Conservation (phyloP, 306 rosid species). For the Trifolium repens region DNA sequence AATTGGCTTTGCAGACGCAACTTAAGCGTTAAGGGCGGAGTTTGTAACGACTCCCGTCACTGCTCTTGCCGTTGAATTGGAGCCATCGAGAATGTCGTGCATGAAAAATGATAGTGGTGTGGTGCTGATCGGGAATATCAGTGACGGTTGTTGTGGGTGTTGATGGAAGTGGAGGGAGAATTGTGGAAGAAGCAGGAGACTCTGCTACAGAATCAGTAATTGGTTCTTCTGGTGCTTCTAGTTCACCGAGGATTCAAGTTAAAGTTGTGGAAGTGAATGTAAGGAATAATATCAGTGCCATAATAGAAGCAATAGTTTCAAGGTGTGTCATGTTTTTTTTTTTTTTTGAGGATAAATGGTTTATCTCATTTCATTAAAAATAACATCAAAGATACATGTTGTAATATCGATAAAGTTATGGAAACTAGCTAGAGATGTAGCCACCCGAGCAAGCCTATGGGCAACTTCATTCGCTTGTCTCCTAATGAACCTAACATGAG, state of each 20-base stretch:
- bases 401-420: too few relatives aligned
- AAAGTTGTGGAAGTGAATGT: conserved; percentile 41
- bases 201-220: conserved; percentile 28
- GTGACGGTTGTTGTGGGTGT: conserved; percentile 32
- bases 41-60: conserved; percentile 75
- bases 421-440: too few relatives aligned
- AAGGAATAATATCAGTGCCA: conserved; percentile 47
- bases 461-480: too few relatives aligned
- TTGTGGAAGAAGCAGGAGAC: conserved; percentile 41
- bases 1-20: conserved; percentile 87
- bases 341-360: too few relatives aligned
- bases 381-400: too few relatives aligned
- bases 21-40: conserved; percentile 76
- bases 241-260: conserved; percentile 49
- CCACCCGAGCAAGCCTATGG: too few relatives aligned
- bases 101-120: conserved; percentile 61
- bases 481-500: too few relatives aligned
- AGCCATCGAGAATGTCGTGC: conserved; percentile 87
- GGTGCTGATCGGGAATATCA: conserved; percentile 48
- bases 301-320: background rate
- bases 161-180: conserved; percentile 40
- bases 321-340: conserved; percentile 45
- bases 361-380: too few relatives aligned
- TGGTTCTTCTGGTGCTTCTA: conserved; percentile 35
- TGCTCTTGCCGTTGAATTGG: conserved; percentile 77